phyloP scores from a whole-genome alignment of 2,329 filamentous ascomycete genomes.

The Stagonosporopsis vannaccii region DNA sequence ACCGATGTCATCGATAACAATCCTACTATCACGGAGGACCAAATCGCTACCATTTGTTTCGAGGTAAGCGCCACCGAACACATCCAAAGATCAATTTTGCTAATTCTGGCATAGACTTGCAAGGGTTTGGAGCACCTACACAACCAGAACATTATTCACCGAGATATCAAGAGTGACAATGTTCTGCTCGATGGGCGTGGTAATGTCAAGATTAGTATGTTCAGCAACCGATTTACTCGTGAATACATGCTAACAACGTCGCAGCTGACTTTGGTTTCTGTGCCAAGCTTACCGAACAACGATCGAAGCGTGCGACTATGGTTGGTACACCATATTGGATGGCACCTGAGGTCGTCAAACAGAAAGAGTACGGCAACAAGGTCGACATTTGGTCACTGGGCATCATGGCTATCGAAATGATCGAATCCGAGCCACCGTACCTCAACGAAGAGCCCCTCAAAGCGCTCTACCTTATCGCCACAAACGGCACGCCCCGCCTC shows the following conservation, averaged over 20 bases:
- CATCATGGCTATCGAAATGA: conserved; percentile 99
- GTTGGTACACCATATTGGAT: conserved; percentile 99
- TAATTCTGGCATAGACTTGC: conserved; percentile 73
- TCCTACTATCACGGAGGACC: conserved; percentile 88
- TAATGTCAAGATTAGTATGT: conserved; percentile 96
- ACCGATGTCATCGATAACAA: conserved; percentile 99
- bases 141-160: conserved; percentile 95
- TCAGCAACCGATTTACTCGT: neutral
- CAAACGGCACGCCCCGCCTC: conserved; percentile 92
- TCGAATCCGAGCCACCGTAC: conserved; percentile 97
- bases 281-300: conserved; percentile 95
- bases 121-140: conserved; percentile 93
- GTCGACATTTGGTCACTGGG: conserved; percentile 99
- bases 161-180: conserved; percentile 99
- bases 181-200: conserved; percentile 92
- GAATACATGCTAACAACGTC: conserved; percentile 11
- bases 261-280: conserved; percentile 99
- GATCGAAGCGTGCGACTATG: conserved; percentile 98
- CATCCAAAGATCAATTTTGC: conserved; percentile 5
- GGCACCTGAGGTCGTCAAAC: conserved; percentile 98
- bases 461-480: conserved; percentile 95
- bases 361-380: conserved; percentile 98
- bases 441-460: conserved; percentile 98
- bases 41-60: conserved; percentile 95
- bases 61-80: conserved; percentile 69